Evolutionary conservation across 495 filamentous ascomycete species (phyloP), one percentile per base, ranked within the genome.

Genomic region (Extremus antarcticus): DNA sequence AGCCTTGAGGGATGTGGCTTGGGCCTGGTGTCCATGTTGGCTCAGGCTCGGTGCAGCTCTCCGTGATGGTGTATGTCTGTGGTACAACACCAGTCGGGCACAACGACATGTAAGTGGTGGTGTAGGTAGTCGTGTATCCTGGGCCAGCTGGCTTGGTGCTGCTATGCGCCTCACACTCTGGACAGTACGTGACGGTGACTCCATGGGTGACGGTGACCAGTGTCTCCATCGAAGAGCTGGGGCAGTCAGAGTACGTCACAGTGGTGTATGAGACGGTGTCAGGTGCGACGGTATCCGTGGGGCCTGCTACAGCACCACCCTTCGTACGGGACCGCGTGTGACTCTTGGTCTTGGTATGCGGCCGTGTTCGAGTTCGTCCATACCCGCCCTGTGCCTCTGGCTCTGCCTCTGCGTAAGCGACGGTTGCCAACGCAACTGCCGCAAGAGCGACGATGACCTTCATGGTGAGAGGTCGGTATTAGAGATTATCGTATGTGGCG

Each of bases 41-140:
- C 25, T 59, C 64, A 13, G 61, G 25, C 43, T 59, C 72, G 22
- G 65, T 55, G 59, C 68, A 70, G 25, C 60, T 71, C 53, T 74
- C 68, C 3, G 63, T 68, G 61, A 76, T 53, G 22, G 74, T 78
- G 63, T 78, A 78, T 3, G 71, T 74, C 23, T 70, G 67, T 39
- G 66, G 53, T 62, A 66, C 69, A 22, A 59, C 53, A 53, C 67
- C 66, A 3, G 72, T 75, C 43, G 68, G 57, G 61, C 70, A 73
- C 20, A 74, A 63, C 0, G 73, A 68, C 8, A 61, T 60, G 46
- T 67, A 62, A 40, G 62, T 59, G 25, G 72, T 72, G 51, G 68
- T 67, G 61, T 77, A 76, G 50, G 70, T 56, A 4, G 71, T 75
- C 13, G 73, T 74, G 50, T 64, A 47, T 39, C 55, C 55, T 15